Conservation (phyloP, 352 stramenopile species). For the Halophytophthora batemanensis region DNA sequence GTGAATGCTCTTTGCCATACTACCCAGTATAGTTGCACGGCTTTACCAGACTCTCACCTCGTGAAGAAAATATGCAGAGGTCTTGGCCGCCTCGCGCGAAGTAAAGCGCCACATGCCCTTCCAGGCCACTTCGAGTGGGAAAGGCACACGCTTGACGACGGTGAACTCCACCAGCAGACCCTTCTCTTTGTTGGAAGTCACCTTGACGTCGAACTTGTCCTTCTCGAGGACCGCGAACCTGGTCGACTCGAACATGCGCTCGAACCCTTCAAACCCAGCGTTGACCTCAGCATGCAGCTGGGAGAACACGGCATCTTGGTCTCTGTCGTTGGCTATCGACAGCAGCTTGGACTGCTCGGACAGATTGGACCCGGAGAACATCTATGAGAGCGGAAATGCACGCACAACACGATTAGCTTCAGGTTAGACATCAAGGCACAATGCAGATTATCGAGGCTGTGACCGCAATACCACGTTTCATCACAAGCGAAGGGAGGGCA, state of each 20-base stretch:
- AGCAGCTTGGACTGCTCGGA: conserved; percentile 19
- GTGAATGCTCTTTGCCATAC: background rate
- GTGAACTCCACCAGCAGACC: conserved; percentile 27
- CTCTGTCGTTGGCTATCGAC: conserved; percentile 7
- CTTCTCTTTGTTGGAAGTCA: conserved; percentile 21
- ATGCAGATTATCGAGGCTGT: too few species aligned
- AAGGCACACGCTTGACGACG: conserved; percentile 31
- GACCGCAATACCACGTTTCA: too few species aligned
- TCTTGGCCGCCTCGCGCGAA: conserved; percentile 20
- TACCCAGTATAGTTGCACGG: background rate
- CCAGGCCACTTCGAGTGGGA: conserved; percentile 18
- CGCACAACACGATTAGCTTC: too few species aligned
- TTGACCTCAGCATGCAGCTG: conserved; percentile 21
- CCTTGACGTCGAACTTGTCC: conserved; percentile 21
- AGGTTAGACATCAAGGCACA: too few species aligned
- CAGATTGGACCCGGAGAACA: conserved; percentile 1
- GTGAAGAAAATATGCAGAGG: conserved; percentile 28
- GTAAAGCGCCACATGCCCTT: conserved; percentile 43
- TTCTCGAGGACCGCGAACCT: conserved; percentile 18
- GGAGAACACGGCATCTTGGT: conserved; percentile 22
- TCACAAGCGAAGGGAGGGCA: background rate
- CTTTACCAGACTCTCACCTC: conserved; percentile 15
- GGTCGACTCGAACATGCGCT: conserved; percentile 19
- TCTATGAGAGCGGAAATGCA: conserved; percentile 4
- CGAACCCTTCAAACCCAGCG: conserved; percentile 21